phyloP scores from a whole-genome alignment of 495 filamentous ascomycete species.

The Xylaria longipes region DNA sequence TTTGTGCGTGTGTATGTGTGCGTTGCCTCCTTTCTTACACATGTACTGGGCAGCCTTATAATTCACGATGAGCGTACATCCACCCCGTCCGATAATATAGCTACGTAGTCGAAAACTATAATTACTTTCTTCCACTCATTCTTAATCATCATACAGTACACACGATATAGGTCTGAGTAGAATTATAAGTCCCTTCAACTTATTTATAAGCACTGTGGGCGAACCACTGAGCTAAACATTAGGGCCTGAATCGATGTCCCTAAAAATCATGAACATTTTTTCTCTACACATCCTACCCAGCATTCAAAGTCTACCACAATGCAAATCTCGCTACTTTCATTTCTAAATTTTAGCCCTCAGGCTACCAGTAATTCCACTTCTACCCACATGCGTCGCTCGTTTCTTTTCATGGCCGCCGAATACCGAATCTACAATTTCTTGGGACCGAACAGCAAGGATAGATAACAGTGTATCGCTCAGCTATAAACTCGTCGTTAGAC shows the following conservation, averaged over 20 bases:
- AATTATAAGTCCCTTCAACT: neutral
- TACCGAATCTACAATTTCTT: slow-evolving; percentile 78
- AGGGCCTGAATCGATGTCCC: neutral
- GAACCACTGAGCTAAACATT: neutral
- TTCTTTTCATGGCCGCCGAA: slow-evolving; percentile 53
- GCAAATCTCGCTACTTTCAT: slow-evolving; percentile 2
- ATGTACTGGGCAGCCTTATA: neutral
- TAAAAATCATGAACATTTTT: neutral
- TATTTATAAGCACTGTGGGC: too few relatives aligned
- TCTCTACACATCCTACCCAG: neutral
- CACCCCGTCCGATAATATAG: neutral
- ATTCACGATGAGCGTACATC: neutral
- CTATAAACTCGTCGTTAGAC: slow-evolving; percentile 38
- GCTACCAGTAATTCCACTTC: neutral
- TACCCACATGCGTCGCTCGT: slow-evolving; percentile 1
- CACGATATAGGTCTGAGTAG: neutral
- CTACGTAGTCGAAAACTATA: neutral
- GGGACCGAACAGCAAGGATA: slow-evolving; percentile 75
- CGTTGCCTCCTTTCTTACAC: neutral
- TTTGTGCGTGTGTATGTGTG: neutral
- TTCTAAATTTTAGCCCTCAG: neutral
- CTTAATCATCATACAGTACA: neutral
- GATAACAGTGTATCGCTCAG: slow-evolving; percentile 82
- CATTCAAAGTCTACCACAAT: slow-evolving; percentile 13
- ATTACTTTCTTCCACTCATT: neutral